Evolutionary conservation across 2,329 filamentous ascomycete genomes (phyloP), one percentile per base, ranked within the genome.

Genomic region (Aspergillus sp.): DNA sequence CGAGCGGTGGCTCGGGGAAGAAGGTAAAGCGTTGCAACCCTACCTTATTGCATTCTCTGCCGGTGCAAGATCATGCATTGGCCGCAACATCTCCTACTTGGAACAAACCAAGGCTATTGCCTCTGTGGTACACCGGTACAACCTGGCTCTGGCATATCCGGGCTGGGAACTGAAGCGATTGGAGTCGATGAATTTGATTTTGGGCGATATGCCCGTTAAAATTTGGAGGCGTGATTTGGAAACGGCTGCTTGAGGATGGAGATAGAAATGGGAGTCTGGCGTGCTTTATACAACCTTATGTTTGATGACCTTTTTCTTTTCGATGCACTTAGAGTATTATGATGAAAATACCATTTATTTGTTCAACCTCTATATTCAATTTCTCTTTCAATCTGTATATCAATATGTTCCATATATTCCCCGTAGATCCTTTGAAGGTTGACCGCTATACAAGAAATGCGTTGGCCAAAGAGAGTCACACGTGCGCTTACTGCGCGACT

Each of bases 81-180:
- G 65, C 0, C 51, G 66, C 30, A 68, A 69, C 46, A 66, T 70
- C 27, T 56, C 53, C 5, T 65, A 72, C 46, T 53, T 75, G 4
- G 72, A 75, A 50, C 71, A 76, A 50, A 66, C 65, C 5, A 65
- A 75, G 5, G 46, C 70, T 2, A 27, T 75, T n/a, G 71, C 70
- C 1, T 66, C 64, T 1, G 48, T 75, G 12, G 58, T 75, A 2
- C 67, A 71, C 49, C 57, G 68, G 4, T 75, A 71, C 43, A 64
- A 73, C 12, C 70, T 73, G 59, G 59, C 55, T 2, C 44, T 69
- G 28, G 56, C 59, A 2, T 37, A 38, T 33, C 50, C 51, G 2
- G 55, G 57, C 0, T 69, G 62, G 58, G 52, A 60, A 39, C 46
- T 57, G 6, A 38, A 53, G 27, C 43, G 60, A 11, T 40, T 44